Evolutionary conservation across 371 early-diverging fungal species (phyloP).

Genomic region (Zopfochytrium polystomum): DNA sequence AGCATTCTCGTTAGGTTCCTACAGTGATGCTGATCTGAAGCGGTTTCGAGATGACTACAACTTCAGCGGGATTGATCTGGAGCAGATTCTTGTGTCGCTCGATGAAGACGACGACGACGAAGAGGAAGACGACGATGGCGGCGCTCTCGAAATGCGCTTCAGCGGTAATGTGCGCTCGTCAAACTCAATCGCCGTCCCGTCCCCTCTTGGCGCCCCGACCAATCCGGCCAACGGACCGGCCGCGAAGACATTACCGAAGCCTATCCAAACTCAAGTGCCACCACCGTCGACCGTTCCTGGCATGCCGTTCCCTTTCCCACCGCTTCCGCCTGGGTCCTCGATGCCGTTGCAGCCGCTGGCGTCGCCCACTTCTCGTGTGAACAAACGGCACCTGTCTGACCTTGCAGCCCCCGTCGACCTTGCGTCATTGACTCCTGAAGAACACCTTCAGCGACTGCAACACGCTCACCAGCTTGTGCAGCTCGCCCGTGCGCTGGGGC

Average conservation of each 20-base stretch:
- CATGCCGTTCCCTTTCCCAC: no score
- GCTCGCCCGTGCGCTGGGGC: constrained; percentile 18
- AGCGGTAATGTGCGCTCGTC: background rate
- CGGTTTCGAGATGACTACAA: constrained; percentile 34
- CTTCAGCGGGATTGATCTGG: constrained; percentile 31
- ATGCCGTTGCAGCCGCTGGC: no score
- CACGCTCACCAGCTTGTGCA: constrained; percentile 31
- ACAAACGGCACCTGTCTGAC: constrained; percentile 11
- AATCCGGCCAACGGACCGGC: background rate
- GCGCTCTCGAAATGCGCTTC: background rate
- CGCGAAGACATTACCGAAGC: background rate
- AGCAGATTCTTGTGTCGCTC: constrained; percentile 23
- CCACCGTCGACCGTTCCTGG: constrained; percentile 8
- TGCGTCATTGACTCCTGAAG: constrained; percentile 23
- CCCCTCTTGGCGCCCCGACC: background rate
- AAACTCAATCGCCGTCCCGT: background rate
- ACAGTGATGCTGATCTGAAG: constrained; percentile 36
- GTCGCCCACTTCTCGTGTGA: no score
- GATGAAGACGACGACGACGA: constrained; percentile 1
- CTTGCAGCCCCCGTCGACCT: constrained; percentile 15
- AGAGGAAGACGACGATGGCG: background rate
- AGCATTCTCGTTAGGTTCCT: constrained; percentile 38
- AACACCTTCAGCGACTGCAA: constrained; percentile 9
- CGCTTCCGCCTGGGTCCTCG: no score
- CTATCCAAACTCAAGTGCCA: background rate